Evolutionary conservation across 31 red algal genomes (phyloP).

Genomic region (Asparagopsis taxiformis): DNA sequence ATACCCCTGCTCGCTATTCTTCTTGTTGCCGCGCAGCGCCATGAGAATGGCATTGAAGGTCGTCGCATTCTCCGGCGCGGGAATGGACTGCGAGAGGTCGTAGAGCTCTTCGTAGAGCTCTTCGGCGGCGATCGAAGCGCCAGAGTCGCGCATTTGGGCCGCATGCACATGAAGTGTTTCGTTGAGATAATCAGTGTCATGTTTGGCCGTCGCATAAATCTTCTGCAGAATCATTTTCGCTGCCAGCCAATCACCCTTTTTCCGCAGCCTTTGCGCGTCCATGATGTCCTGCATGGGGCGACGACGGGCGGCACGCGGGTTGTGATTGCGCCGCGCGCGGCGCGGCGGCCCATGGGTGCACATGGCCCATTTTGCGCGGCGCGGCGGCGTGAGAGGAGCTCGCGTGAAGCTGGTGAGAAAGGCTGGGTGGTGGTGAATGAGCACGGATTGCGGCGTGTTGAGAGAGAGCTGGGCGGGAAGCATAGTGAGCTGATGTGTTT

Average conservation of each 20-base stretch:
- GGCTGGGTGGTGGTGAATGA: too few species aligned
- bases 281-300: not conserved
- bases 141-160: not conserved
- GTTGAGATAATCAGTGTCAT: slow-evolving; percentile 4
- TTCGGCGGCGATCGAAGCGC: not conserved
- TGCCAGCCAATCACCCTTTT: slow-evolving; percentile 16
- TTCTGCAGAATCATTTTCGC: slow-evolving; percentile 1
- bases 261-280: slow-evolving; percentile 8
- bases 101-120: slow-evolving; percentile 22
- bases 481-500: too few species aligned
- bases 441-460: too few species aligned
- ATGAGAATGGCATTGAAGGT: slow-evolving; percentile 54
- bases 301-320: not conserved
- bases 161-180: slow-evolving; percentile 19
- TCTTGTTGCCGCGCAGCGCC: slow-evolving; percentile 8
- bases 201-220: not conserved
- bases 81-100: not conserved
- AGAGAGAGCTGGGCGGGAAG: too few species aligned
- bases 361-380: too few species aligned
- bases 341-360: not conserved
- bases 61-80: slow-evolving; percentile 23
- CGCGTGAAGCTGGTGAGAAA: too few species aligned
- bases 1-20: not conserved
- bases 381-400: too few species aligned
- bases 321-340: not conserved